These are phyloP conservation scores for Microbotryum lychnidis-dioicae DNA, from an alignment of 1,284 basidiomycete genomes.

Conservation along the genomic window DNA sequence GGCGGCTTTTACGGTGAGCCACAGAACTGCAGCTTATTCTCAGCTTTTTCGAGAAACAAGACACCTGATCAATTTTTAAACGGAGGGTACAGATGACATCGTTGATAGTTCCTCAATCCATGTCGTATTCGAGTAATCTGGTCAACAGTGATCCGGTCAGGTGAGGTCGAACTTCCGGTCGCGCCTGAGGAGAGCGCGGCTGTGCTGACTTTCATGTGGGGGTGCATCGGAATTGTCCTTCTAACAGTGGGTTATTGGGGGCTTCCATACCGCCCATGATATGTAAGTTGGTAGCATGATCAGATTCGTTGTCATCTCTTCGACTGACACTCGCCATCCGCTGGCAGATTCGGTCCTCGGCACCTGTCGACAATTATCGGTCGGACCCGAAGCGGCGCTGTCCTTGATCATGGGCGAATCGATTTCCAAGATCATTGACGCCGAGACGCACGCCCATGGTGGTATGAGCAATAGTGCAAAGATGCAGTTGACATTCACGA, in stretches of 20 bases:
- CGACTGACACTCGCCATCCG: constrained; percentile 51
- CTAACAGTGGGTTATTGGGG: constrained; percentile 59
- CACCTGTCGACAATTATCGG: constrained; percentile 54
- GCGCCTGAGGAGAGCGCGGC: background rate
- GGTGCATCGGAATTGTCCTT: constrained; percentile 41
- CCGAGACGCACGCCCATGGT: constrained; percentile 50
- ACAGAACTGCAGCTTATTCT: too few species aligned
- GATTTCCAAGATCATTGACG: constrained; percentile 59
- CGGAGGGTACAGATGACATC: constrained; percentile 54
- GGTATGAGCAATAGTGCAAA: constrained; percentile 35
- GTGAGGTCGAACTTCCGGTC: background rate
- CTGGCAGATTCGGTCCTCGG: constrained; percentile 68
- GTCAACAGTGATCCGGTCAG: constrained; percentile 45
- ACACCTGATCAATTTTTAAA: too few species aligned
- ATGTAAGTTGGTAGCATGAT: constrained; percentile 10
- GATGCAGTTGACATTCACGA: constrained; percentile 49
- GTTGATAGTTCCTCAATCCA: constrained; percentile 78
- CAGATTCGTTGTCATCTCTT: constrained; percentile 50
- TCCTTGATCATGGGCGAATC: constrained; percentile 83
- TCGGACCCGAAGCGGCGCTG: constrained; percentile 83
- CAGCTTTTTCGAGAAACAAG: too few species aligned
- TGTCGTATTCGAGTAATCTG: constrained; percentile 81
- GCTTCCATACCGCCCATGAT: constrained; percentile 23
- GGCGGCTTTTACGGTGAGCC: constrained; percentile 62
- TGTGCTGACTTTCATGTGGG: constrained; percentile 48